Base-by-base conservation (phyloP, 352 stramenopile genomes). In the Phytophthora uliginosa region DNA sequence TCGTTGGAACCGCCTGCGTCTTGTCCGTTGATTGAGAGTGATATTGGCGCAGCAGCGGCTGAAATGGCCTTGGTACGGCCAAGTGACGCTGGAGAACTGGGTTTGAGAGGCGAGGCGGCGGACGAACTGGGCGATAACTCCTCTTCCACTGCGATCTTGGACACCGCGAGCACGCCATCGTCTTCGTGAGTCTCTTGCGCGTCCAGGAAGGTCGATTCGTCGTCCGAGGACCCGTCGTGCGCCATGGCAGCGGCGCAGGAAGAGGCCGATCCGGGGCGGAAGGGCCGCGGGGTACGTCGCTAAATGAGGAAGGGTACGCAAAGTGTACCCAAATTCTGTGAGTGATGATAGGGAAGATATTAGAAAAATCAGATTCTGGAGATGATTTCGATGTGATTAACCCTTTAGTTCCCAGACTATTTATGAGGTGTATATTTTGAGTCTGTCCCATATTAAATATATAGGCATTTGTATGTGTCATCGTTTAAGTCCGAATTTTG, bases 191-290 rank as follows among this genome's bases (percentile, higher is more conserved):
- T 53, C 33, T 76, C 61, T 61, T 60, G 64, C 6, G 64, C 54
- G 13, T 77, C 70, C 42, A 65, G 15, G 22, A 36, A 77, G 6
- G 65, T 15, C 0, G 74, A 58, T 53, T 72, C 59, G 3, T 68
- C 60, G 55, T 77, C 65, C n/a, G 56, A 78, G 15, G 69, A 69
- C 8, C 60, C 52, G 48, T 81, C 65, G 61, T 81, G 70, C 0
- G 70, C 74, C 74, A 81, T 81, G 56, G 22, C 4, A 38, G 36
- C 24, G 60, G 40, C 53, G 22, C 33, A 59, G 26, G 50, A 54
- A 75, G 48, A 24, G 42, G 18, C 42, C 42, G 42, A 50, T 50
- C 42, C 17, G 42, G 40, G 40, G 15, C 17, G 17, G 42, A 20
- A 20, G 42, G 17, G 7, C 42, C n/a, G 48, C 20, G 8, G 48